Percentiles rank a stretch among this genome's conserved stretches.
phyloP scores from a whole-genome alignment of 257 asterid genomes.

The Striga asiatica region DNA sequence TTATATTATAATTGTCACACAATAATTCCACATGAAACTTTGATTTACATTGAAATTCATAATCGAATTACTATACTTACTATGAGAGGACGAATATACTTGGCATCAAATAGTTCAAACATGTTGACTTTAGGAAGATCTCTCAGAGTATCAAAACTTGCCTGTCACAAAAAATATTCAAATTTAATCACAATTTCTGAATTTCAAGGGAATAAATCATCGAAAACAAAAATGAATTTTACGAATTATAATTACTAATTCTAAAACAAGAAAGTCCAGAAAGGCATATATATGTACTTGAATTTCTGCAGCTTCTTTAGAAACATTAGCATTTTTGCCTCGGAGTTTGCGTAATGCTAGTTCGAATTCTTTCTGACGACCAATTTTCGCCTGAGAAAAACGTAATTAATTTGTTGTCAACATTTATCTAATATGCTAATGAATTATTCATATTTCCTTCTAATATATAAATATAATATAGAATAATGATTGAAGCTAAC shows the following conservation, averaged over 20 bases:
- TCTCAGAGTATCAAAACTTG: slow-evolving; percentile 30
- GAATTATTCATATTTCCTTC: neutral
- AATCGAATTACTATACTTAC: slow-evolving; percentile 29
- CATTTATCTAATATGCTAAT: neutral
- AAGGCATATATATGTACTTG: too few relatives aligned
- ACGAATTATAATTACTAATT: too few relatives aligned
- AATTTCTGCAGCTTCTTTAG: slow-evolving; percentile 67
- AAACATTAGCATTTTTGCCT: slow-evolving; percentile 48
- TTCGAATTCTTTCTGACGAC: slow-evolving; percentile 52
- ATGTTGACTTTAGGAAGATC: slow-evolving; percentile 45
- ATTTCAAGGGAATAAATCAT: too few relatives aligned
- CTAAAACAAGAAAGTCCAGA: too few relatives aligned
- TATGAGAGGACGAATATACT: slow-evolving; percentile 49
- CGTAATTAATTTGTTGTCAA: neutral
- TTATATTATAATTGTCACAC: neutral
- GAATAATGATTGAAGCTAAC: slow-evolving; percentile 25
- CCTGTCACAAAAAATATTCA: slow-evolving; percentile 22
- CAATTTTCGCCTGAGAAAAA: slow-evolving; percentile 63
- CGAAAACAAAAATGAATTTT: too few relatives aligned
- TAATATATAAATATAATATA: too few relatives aligned
- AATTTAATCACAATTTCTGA: too few relatives aligned
- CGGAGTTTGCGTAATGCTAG: slow-evolving; percentile 51
- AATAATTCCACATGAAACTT: neutral
- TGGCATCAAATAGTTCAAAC: slow-evolving; percentile 41
- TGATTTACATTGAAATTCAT: neutral